Conservation (phyloP, 1,284 basidiomycete genomes). For the Papiliotrema laurentii region DNA sequence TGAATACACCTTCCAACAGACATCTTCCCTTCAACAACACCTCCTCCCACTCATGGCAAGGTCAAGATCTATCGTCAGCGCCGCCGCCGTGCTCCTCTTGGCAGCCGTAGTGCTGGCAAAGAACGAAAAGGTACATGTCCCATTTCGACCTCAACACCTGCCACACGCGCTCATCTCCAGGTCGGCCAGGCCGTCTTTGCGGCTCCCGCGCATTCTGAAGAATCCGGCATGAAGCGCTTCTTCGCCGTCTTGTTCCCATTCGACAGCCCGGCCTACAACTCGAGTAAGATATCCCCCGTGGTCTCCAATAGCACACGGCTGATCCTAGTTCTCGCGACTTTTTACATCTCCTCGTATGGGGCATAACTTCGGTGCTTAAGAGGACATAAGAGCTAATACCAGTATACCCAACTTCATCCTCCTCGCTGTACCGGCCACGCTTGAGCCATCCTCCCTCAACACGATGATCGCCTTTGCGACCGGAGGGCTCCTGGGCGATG, state of each 20-base stretch:
- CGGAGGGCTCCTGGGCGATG: slow-evolving; percentile 81
- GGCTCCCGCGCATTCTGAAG: slow-evolving; percentile 7
- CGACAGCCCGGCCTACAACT: slow-evolving; percentile 73
- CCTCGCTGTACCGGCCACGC: slow-evolving; percentile 79
- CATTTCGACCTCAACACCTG: background rate
- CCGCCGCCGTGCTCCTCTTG: slow-evolving; percentile 6
- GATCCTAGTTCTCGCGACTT: slow-evolving; percentile 67
- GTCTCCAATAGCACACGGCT: slow-evolving; percentile 12
- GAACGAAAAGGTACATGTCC: slow-evolving; percentile 8
- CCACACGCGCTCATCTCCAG: background rate
- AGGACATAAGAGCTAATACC: background rate
- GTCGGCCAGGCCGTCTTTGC: slow-evolving; percentile 10
- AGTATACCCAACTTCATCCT: slow-evolving; percentile 81
- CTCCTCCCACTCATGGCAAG: too few relatives aligned
- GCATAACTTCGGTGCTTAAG: background rate
- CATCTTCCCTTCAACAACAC: too few relatives aligned
- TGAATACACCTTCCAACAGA: too few relatives aligned
- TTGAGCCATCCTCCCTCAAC: slow-evolving; percentile 74
- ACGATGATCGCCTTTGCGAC: slow-evolving; percentile 69
- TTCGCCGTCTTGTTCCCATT: slow-evolving; percentile 79
- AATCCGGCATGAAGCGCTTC: slow-evolving; percentile 49
- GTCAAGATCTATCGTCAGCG: too few relatives aligned
- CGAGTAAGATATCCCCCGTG: slow-evolving; percentile 53
- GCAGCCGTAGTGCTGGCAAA: slow-evolving; percentile 12
- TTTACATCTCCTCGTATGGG: slow-evolving; percentile 87